Evolutionary conservation across 78 protist species (phyloP), one percentile per base, ranked within the genome.

Genomic region (Chrysochromulina parva): DNA sequence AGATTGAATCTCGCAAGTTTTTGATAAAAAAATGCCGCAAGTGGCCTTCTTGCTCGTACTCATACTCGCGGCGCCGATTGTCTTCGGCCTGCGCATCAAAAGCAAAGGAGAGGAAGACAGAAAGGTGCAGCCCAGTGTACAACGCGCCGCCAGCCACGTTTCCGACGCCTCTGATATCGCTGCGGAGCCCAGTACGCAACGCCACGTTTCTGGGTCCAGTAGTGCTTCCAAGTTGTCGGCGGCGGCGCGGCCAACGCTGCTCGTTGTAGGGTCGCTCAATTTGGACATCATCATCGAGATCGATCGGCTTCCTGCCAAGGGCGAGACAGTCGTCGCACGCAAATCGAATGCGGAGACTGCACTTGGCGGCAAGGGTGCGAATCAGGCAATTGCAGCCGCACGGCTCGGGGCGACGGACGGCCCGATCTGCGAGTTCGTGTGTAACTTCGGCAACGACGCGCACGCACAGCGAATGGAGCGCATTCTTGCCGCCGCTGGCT

Each of bases 311-410:
- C 90, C 90, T 47, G 7, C 0, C 9, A 0, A 3, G 1, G 90
- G 22, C 17, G 90, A 86, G 80, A 86, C 90, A 6, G 7, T 86
- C 50, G 1, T 3, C 16, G 55, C 74, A 3, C 55, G 74, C n/a
- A 11, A 11, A 4, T 54, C 88, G 53, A 38, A 17, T 74, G 20
- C 74, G 10, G 50, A 16, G 5, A 16, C 22, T 22, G 80, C 59
- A 11, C 50, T 66, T 11, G 90, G 90, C 48, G 90, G 90, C 80
- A 86, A 86, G 80, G 90, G 90, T 6, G 78, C 76, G 20, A 86
- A 86, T 62, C 90, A 86, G 76, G 90, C 90, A 24, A 65, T 52
- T 11, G 90, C 90, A 3, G 62, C 50, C 48, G 78, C 90, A 3
- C 57, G 90, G 22, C 78, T 86, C n/a, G 38, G 19, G 24, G n/a